phyloP scores from a whole-genome alignment of 2,329 filamentous ascomycete species.

The Paecilomyces sp. region DNA sequence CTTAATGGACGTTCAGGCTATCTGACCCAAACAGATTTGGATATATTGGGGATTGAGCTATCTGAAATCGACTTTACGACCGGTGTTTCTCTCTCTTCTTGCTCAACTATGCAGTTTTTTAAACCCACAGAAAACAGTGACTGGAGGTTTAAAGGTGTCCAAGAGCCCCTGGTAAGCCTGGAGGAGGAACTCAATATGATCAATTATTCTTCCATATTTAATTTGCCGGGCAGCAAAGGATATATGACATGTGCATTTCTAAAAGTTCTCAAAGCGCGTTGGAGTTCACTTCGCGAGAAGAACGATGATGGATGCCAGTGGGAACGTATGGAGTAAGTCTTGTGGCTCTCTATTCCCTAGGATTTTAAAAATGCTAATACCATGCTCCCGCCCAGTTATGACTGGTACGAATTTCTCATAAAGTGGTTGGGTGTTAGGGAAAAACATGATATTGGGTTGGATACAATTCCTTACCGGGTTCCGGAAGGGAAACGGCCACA shows the following conservation, averaged over 20 bases:
- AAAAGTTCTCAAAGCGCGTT: not conserved
- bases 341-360: not conserved
- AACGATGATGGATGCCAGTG: not conserved
- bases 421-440: not conserved
- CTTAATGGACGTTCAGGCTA: not conserved
- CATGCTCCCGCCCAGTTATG: not conserved
- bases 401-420: not conserved
- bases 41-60: not conserved
- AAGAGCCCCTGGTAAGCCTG: not conserved
- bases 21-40: not conserved
- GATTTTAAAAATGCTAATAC: not conserved
- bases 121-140: not conserved
- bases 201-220: not conserved
- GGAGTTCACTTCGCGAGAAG: not conserved
- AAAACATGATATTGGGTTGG: not conserved
- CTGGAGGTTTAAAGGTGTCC: not conserved
- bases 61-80: not conserved
- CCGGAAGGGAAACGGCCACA: not conserved
- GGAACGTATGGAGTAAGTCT: not conserved
- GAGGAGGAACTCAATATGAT: not conserved
- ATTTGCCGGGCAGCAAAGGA: not conserved
- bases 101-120: not conserved
- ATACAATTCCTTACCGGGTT: not conserved
- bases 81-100: not conserved
- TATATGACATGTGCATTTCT: not conserved